Evolutionary conservation across 345 rosid genomes (phyloP).

Genomic region (Streptanthus diversifolius): DNA sequence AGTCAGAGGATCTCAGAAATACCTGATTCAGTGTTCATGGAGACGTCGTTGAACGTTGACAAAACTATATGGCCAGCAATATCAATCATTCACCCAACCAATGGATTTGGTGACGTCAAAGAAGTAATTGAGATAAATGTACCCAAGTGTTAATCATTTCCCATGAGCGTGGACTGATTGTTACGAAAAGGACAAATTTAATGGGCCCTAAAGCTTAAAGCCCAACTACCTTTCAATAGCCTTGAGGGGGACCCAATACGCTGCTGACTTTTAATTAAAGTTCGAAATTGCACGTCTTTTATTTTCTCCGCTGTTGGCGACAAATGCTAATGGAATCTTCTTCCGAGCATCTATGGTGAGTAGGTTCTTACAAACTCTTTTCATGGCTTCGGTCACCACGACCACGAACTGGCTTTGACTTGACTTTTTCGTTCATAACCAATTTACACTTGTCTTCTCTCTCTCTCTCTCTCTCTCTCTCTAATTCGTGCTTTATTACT

Average conservation of each 20-base stretch:
- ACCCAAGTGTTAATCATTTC: neutral
- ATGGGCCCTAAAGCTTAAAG: neutral
- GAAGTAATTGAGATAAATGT: no score
- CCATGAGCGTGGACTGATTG: neutral
- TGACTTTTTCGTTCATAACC: neutral
- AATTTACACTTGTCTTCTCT: neutral
- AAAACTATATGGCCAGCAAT: neutral
- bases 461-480: neutral
- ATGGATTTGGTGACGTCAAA: neutral
- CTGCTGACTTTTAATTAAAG: neutral
- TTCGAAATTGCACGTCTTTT: slow-evolving; percentile 21
- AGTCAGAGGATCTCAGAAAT: neutral
- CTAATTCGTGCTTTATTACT: neutral
- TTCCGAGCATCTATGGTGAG: slow-evolving; percentile 29
- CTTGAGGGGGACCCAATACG: neutral
- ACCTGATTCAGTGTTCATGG: slow-evolving; percentile 52
- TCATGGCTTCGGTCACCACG: neutral
- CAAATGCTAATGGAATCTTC: slow-evolving; percentile 23
- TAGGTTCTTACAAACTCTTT: slow-evolving; percentile 10
- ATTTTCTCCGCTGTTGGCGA: neutral
- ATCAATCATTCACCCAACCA: neutral
- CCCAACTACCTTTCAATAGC: neutral
- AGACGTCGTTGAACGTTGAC: neutral
- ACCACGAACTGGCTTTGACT: slow-evolving; percentile 3
- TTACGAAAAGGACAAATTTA: slow-evolving; percentile 3